Evolutionary conservation across 805 yeast genomes (phyloP), one percentile per base, ranked within the genome.

Genomic region (Metschnikowia anglica): DNA sequence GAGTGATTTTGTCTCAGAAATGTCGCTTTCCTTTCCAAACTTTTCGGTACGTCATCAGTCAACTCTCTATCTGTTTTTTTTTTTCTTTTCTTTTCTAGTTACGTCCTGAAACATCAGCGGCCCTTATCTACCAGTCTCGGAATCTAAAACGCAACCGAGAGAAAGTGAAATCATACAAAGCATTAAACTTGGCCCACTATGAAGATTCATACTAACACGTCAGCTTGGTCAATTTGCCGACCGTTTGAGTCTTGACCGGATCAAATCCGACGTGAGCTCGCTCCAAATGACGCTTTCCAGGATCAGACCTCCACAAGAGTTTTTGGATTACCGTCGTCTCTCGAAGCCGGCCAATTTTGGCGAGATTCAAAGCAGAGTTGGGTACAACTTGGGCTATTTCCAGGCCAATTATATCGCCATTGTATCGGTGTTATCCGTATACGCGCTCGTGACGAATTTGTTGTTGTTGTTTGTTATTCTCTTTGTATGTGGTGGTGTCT

Each of bases 301-400:
- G 56, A 65, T 93, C 48, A 83, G 86, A 60, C 88, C 97, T 27
- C 90, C 95, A 31, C 93, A 85, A 65, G 99, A 93, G 63, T 93
- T 93, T 62, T 88, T 93, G 60, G 97, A 93, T 62, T 67, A 86
- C 59, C 85, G 89, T 65, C 83, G 96, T 62, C 65, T 93, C 48
- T 85, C 96, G 27, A 89, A 88, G 63, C 99, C 99, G 16, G 81
- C 79, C 41, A 89, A 88, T 65, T 85, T 89, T 63, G 81, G 85
- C 37, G 99, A 93, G 53, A 72, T 86, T 38, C 99, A 93, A 69
- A 79, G 86, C 54, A 81, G 99, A 64, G 88, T 91, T 31, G 69
- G 84, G 34, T 93, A 80, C 74, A 93, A 93, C 67, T 70, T 93
- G 63, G 81, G 87, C 34, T 85, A 91, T 69, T 93, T 81, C 68